Evolutionary conservation across 2,329 filamentous ascomycete species (phyloP).

Genomic region (Beauveria varroae): DNA sequence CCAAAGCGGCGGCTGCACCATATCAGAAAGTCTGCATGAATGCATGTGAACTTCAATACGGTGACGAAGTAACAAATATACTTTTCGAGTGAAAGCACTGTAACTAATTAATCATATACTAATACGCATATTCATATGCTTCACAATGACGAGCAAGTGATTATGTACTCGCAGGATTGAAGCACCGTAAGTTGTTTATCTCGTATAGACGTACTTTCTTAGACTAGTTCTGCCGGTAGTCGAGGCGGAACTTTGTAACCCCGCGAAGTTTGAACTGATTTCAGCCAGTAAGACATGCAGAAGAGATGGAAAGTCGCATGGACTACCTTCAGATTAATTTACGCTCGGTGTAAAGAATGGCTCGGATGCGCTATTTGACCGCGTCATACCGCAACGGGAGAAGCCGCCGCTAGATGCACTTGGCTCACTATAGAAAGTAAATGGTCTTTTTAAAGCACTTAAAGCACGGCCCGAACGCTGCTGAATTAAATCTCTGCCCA

Average conservation of each 20-base stretch:
- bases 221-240: not conserved
- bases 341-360: not conserved
- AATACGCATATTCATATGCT: not conserved
- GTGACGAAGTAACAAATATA: not conserved
- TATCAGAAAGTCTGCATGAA: not conserved
- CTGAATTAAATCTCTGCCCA: not conserved
- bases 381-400: not conserved
- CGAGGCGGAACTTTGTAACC: not conserved
- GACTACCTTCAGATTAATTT: not conserved
- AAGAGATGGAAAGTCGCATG: not conserved
- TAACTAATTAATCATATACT: not conserved
- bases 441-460: not conserved
- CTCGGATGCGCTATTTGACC: not conserved
- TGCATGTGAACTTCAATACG: not conserved
- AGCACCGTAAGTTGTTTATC: not conserved
- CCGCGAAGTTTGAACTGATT: not conserved
- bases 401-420: not conserved
- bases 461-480: not conserved
- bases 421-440: not conserved
- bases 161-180: not conserved
- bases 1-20: not conserved
- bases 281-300: not conserved
- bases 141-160: too few species aligned
- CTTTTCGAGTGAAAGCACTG: not conserved
- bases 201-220: slow-evolving; percentile 1